Base-by-base conservation (phyloP, 2,329 filamentous ascomycete genomes). In the Aphanoascus verrucosus region DNA sequence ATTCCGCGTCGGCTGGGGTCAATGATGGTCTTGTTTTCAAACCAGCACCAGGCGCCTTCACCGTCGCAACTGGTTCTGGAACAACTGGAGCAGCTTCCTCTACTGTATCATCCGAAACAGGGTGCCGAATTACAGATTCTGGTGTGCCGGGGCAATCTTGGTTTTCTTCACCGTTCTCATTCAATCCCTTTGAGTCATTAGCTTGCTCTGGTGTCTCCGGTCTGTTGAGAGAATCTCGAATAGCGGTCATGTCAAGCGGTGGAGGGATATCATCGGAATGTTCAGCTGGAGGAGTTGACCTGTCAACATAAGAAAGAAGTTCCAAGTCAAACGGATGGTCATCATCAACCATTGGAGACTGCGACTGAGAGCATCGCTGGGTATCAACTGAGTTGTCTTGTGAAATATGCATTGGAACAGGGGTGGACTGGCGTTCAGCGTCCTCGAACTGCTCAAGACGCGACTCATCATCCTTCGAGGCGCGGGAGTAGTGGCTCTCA, bases 11-110 rank as follows among this genome's bases (percentile, higher is more conserved):
- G 1, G 88, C 84, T 1, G 89, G 90, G 0, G 90, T 94, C 38
- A 88, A 82, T 1, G 91, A 96, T 14, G 88, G 82, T 34, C 91
- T 81, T 0, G 90, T 93, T 75, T 94, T 96, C 40, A 97, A 77
- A 67, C 84, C 88, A 9, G 87, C 88, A 6, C 88, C 87, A 19
- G 86, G 83, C 7, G 89, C 86, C 67, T 91, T 93, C 71, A 97
- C 90, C 0, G 91, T 96, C 3, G 91, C 88, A 46, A 88, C 73
- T 45, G 83, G 81, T 62, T 94, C 89, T 1, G 91, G 89, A 55
- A 97, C 81, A 14, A 69, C 67, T 2, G 73, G 66, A 1, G 65
- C 66, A 32, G 57, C 59, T 14, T 70, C 67, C 1, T 61, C 62
- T 5, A 65, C 62, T 2, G 59, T 64, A 8, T 77, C 72, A 7